A percentile compares a stretch with the other conserved stretches of the same genome.
Evolutionary conservation across 345 rosid species (phyloP).

Genomic region (Brassica rapa): DNA sequence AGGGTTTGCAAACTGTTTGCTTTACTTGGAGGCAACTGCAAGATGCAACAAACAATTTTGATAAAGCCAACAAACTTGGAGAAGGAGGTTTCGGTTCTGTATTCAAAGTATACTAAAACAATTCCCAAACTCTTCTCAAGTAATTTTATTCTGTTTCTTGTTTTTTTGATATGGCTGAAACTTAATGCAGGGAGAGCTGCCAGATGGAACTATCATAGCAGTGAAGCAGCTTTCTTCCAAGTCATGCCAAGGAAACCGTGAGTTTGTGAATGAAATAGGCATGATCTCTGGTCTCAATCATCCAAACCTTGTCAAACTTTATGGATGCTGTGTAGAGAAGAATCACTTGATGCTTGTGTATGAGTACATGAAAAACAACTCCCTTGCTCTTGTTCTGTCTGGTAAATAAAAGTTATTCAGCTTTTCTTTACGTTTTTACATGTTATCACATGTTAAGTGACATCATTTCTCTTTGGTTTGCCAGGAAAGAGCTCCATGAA

Average conservation of each 20-base stretch:
- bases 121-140: background rate
- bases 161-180: background rate
- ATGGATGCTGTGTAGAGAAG: background rate
- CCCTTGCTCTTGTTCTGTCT: background rate
- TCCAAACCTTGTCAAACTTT: background rate
- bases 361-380: background rate
- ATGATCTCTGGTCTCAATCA: background rate
- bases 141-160: no score
- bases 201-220: background rate
- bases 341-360: background rate
- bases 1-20: constrained; percentile 15
- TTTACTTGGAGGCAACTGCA: constrained; percentile 33
- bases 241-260: constrained; percentile 2
- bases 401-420: background rate
- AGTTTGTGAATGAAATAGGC: background rate
- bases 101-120: constrained; percentile 12
- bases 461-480: background rate
- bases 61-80: constrained; percentile 32
- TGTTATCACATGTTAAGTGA: background rate
- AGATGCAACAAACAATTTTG: constrained; percentile 36
- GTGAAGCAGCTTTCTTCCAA: background rate
- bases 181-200: background rate
- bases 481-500: constrained; percentile 7
- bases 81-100: constrained; percentile 38
- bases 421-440: background rate